Percentiles rank a stretch among this genome's conserved stretches.
Conservation (phyloP, 495 filamentous ascomycete species). For the Evernia prunastri region DNA sequence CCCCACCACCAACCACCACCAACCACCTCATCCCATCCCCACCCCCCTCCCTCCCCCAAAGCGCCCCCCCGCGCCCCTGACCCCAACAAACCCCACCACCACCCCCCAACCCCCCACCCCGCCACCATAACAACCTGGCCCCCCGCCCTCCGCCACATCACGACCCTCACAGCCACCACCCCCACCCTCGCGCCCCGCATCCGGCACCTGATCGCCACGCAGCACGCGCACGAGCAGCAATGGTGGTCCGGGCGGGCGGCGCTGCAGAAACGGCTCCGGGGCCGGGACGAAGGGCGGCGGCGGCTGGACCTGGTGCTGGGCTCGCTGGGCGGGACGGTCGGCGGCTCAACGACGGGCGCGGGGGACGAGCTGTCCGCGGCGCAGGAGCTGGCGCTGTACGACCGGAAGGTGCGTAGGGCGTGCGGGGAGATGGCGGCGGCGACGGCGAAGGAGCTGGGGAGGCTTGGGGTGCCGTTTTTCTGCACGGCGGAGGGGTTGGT, state of each 20-base stretch:
- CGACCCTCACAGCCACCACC: constrained; percentile 49
- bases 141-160: constrained; percentile 55
- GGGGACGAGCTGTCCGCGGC: constrained; percentile 29
- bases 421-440: constrained; percentile 52
- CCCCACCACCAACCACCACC: constrained; percentile 30
- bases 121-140: constrained; percentile 60
- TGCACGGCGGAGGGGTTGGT: constrained; percentile 39
- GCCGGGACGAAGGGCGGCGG: constrained; percentile 44
- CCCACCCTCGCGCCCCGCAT: constrained; percentile 38
- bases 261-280: constrained; percentile 44
- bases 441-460: constrained; percentile 48
- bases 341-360: background rate
- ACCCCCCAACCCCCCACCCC: constrained; percentile 35
- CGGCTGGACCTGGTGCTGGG: constrained; percentile 46
- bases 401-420: constrained; percentile 48
- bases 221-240: constrained; percentile 56
- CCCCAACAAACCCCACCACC: constrained; percentile 11
- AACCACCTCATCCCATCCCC: constrained; percentile 41
- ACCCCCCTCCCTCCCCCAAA: constrained; percentile 25
- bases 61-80: constrained; percentile 1
- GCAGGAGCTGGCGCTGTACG: constrained; percentile 51
- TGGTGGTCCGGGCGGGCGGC: constrained; percentile 55
- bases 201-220: constrained; percentile 53
- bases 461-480: constrained; percentile 62
- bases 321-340: constrained; percentile 7